phyloP scores from a whole-genome alignment of 306 rosid genomes.

The Prunus mira region DNA sequence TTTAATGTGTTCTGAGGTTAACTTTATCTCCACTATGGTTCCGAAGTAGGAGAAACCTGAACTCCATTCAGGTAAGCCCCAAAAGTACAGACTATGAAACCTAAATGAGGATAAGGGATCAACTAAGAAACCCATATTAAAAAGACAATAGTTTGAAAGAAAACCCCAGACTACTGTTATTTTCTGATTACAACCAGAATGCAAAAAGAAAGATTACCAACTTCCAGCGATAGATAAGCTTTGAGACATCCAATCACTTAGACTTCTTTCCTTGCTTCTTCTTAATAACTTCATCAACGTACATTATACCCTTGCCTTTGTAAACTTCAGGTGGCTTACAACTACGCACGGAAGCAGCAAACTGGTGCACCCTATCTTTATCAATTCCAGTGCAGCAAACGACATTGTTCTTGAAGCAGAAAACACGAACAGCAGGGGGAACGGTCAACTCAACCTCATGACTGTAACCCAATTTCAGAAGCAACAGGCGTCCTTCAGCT shows the following conservation, averaged over 20 bases:
- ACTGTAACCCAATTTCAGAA: constrained; percentile 80
- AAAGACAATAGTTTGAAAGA: not conserved
- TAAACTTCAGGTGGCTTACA: constrained; percentile 90
- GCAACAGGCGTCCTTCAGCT: constrained; percentile 66
- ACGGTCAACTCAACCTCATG: constrained; percentile 78
- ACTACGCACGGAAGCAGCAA: constrained; percentile 73
- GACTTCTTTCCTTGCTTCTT: constrained; percentile 88
- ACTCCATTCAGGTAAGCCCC: not conserved
- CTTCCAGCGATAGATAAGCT: not conserved
- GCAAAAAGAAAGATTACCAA: not conserved
- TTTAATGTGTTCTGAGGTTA: not conserved
- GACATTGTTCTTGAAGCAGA: constrained; percentile 89
- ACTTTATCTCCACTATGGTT: not conserved
- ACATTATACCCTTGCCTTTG: constrained; percentile 96
- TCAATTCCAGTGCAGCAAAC: constrained; percentile 89
- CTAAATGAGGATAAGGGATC: not conserved
- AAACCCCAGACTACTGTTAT: not conserved
- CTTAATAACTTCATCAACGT: constrained; percentile 69
- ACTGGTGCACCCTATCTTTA: constrained; percentile 81
- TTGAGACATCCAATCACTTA: constrained; percentile 34
- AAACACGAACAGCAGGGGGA: constrained; percentile 80
- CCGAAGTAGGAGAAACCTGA: not conserved
- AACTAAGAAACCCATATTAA: not conserved
- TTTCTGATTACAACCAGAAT: not conserved
- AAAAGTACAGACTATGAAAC: not conserved